Base-by-base conservation (phyloP, 805 yeast genomes). In the Lipomyces oligophaga region DNA sequence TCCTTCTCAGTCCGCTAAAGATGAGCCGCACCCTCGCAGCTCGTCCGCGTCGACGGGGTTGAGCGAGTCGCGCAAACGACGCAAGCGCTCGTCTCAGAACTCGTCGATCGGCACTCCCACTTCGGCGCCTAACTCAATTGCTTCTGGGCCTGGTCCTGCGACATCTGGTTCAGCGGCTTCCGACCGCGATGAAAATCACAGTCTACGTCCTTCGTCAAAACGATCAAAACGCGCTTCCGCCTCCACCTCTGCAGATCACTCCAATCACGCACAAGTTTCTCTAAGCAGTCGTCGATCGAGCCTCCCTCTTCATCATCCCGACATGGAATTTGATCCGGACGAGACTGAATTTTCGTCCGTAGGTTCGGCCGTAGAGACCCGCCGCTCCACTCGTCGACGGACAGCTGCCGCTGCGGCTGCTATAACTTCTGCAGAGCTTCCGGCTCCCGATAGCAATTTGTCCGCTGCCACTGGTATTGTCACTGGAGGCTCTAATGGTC, bases 331-430 rank as follows among this genome's bases (percentile, higher is more conserved):
- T 39, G 49, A 48, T 20, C 49, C 53, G 13, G 45, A 48, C 43
- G 53, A 44, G 32, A 43, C 49, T 2, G 53, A 44, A 27, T 34
- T 44, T 22, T 27, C 41, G 5, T 43, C 43, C 13, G 28, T 21
- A 13, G 21, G 36, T n/a, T 31, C 42, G 20, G 24, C 37, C 8
- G 38, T 6, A 13, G 38, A 20, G 13, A 15, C 38, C 15, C 38
- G 38, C 8, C 16, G 38, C 13, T 34, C 38, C 13, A 16, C 21
- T 10, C 8, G 38, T 7, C 38, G 38, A 7, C 6, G 11, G 19
- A 21, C 25, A 15, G 5, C 40, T 35, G 30, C 6, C 31, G 21
- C 38, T 38, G 16, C 19, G 35, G 16, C 35, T 6, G 13, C 31
- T 18, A 8, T 8, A 18, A 7, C 20, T 11, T 13, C 35, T 33